Evolutionary conservation across 306 rosid genomes (phyloP).

Genomic region (Lathyrus aphaca): DNA sequence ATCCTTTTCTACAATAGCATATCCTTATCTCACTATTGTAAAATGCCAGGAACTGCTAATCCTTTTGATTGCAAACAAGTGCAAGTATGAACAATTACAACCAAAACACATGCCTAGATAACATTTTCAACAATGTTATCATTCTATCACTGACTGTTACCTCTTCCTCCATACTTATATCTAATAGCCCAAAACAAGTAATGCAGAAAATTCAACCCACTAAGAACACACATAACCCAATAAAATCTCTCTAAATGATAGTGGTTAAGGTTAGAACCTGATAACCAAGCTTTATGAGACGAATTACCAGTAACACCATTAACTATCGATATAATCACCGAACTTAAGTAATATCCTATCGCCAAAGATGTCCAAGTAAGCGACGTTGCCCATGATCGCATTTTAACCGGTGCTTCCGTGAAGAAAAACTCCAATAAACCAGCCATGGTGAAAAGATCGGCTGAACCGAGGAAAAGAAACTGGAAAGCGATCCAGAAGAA

Average conservation of each 20-base stretch:
- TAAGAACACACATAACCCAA: slow-evolving; percentile 91
- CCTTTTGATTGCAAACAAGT: no score
- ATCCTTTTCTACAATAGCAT: no score
- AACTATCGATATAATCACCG: slow-evolving; percentile 73
- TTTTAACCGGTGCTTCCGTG: slow-evolving; percentile 82
- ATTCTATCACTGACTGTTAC: slow-evolving; percentile 25
- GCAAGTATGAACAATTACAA: no score
- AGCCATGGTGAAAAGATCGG: slow-evolving; percentile 92
- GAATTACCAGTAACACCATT: slow-evolving; percentile 62
- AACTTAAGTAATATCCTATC: slow-evolving; percentile 81
- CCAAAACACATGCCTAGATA: no score
- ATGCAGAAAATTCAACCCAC: slow-evolving; percentile 83
- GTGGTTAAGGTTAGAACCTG: slow-evolving; percentile 69
- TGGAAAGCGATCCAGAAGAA: slow-evolving; percentile 90
- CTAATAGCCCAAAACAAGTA: slow-evolving; percentile 76
- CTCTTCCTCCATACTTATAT: slow-evolving; percentile 65
- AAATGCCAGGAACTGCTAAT: no score
- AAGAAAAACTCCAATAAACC: slow-evolving; percentile 91
- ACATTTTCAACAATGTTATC: slow-evolving; percentile 9
- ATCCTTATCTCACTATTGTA: no score
- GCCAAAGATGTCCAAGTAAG: slow-evolving; percentile 90
- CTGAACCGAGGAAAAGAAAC: slow-evolving; percentile 86
- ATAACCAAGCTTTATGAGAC: slow-evolving; percentile 63
- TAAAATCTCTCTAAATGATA: slow-evolving; percentile 84
- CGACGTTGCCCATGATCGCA: slow-evolving; percentile 93